A percentile compares a stretch with the other conserved stretches of the same genome.
Conservation (phyloP, 2,329 filamentous ascomycete species). For the Fusarium oligoseptatum region DNA sequence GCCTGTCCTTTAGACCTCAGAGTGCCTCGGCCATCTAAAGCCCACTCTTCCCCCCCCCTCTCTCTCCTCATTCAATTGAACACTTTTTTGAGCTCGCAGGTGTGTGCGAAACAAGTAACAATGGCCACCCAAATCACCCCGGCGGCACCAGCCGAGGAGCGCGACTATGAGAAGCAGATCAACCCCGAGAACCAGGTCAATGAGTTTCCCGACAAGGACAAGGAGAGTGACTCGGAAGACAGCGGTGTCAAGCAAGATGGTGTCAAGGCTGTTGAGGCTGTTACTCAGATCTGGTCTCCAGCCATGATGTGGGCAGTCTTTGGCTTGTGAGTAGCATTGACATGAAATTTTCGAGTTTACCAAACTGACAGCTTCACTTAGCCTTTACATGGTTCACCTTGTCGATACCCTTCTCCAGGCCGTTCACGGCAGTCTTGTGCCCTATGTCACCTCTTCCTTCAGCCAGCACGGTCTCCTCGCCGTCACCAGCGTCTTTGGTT, state of each 20-base stretch:
- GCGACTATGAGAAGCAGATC: constrained; percentile 37
- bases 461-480: constrained; percentile 73
- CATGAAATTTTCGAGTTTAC: no score
- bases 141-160: constrained; percentile 11
- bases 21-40: constrained; percentile 6
- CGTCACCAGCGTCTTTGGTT: constrained; percentile 72
- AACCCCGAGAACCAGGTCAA: constrained; percentile 18
- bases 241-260: constrained; percentile 53
- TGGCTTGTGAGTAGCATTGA: constrained; percentile 50
- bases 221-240: constrained; percentile 36
- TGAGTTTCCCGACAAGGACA: constrained; percentile 25
- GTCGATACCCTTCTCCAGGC: constrained; percentile 54
- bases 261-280: constrained; percentile 55
- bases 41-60: not conserved
- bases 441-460: constrained; percentile 77
- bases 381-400: constrained; percentile 57
- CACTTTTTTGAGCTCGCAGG: not conserved
- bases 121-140: constrained; percentile 17
- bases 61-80: not conserved
- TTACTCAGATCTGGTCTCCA: constrained; percentile 56
- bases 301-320: constrained; percentile 56
- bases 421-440: constrained; percentile 63
- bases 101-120: not conserved
- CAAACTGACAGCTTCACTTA: constrained; percentile 28
- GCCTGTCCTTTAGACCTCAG: constrained; percentile 5